Evolutionary conservation across 148 eudicot species (phyloP), one percentile per base, ranked within the genome.

Genomic region (Talinum fruticosum): DNA sequence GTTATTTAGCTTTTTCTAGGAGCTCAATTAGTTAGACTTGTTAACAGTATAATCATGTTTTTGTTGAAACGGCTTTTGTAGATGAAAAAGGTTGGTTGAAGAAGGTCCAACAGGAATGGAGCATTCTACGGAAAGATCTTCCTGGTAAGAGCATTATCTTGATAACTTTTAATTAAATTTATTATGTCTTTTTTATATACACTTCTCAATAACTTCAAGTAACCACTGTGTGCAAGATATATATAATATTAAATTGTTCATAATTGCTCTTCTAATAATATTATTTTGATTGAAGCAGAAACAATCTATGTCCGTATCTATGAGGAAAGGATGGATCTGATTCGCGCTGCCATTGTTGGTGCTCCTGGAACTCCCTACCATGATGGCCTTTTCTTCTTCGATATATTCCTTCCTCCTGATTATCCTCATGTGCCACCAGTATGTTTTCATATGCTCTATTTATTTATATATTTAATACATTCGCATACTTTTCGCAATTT

Each of bases 351-450:
- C 33, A 86, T 96, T 62, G 85, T 88, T 36, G 99, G 99, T 79
- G 90, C 98, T 78, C 85, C 91, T 61, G 95, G 93, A 77, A 96
- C 99, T 79, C 99, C 99, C 66, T 96, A 96, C 82, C 97, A 91
- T 57, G 95, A 96, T 78, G 91, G 92, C 2, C 82, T 96, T 26
- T 96, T 93, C 89, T 88, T 96, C 83, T 96, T 96, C 29, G 99
- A 96, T 82, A 88, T 96, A 66, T 81, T 77, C 64, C 92, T 96
- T 78, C 93, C 99, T 64, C 89, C 92, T 23, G 95, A 91, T 64
- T 96, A 96, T 87, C 99, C 99, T 71, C 82, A 88, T 68, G 95
- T 86, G 77, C 99, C 99, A 75, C 99, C 99, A 79, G 99, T 96
- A 87, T 87, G 97, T 84, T 49, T 32, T 59, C 30, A 34, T 30